These are phyloP conservation scores for Tetrahymena elliotti DNA, from an alignment of 73 alveolate genomes.

Conservation along the genomic window DNA sequence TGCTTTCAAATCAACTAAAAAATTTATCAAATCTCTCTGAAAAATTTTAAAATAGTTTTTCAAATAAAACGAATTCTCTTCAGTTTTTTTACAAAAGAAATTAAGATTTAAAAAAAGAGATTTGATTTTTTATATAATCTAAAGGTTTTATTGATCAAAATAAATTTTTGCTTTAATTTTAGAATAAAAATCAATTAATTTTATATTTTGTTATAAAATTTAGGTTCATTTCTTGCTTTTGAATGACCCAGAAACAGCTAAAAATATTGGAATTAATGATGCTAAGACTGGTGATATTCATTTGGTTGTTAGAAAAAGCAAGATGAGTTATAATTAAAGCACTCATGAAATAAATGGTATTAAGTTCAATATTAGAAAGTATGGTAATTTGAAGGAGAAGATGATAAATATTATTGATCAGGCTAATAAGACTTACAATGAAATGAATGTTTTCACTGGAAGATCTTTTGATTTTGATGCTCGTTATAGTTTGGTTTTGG, in stretches of 20 bases:
- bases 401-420: constrained; percentile 1
- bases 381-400: constrained; percentile 12
- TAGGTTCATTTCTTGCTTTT: not conserved
- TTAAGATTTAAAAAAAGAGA: too few relatives aligned
- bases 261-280: not conserved
- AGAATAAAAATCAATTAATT: too few relatives aligned
- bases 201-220: not conserved
- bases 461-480: constrained; percentile 7
- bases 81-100: too few relatives aligned
- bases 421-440: constrained; percentile 3
- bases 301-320: not conserved
- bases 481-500: constrained; percentile 9
- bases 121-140: too few relatives aligned
- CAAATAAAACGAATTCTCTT: too few relatives aligned
- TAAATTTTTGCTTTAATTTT: too few relatives aligned
- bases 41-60: too few relatives aligned
- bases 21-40: not conserved
- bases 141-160: too few relatives aligned
- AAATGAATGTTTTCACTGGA: constrained; percentile 13
- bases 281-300: not conserved
- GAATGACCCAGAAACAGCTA: constrained; percentile 17
- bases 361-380: not conserved
- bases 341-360: not conserved
- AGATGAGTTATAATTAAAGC: not conserved
- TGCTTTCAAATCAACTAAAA: not conserved